Evolutionary conservation across 345 rosid genomes (phyloP), one percentile per base, ranked within the genome.

Genomic region (Rubroshorea leprosula): DNA sequence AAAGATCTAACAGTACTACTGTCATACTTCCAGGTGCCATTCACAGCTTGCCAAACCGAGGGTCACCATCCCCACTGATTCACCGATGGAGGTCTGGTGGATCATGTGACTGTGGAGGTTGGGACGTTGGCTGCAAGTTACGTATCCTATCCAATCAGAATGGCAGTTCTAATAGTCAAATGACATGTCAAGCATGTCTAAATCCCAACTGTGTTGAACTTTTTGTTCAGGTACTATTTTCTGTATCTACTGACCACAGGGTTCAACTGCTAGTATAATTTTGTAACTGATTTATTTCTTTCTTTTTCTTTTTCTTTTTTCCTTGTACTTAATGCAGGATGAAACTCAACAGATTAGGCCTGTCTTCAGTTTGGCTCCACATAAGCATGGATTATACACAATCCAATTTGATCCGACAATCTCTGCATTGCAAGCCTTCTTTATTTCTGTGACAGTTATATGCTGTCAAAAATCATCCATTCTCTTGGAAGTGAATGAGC

Each of bases 101-200:
- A 62, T 57, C 72, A 18, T 92, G 98, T 25, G 96, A 92, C 64
- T 92, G 96, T 50, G 98, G 98, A 48, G 98, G 98, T 18, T 92
- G 98, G 98, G 98, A 92, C 73, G 75, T 86, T 16, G 98, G 96
- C 54, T 92, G 98, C 61, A 74, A 80, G 64, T 70, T 86, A 2
- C 78, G 75, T 1, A 62, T 80, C 17, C 76, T 92, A 27, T 66
- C 83, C 51, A 69, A 68, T 55, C 61, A 61, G 57, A 71, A 60
- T 14, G n/a, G n/a, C 45, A 50, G 54, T 53, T 43, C 61, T n/a
- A 21, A 16, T 44, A 68, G 68, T 54, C 77, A 29, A 23, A 27
- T n/a, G 29, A 19, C 61, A 27, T 67, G 60, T 14, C 66, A 65
- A 45, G 55, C 60, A 48, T 72, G 52, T 59, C 35, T 57, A n/a